Evolutionary conservation across 2,329 filamentous ascomycete genomes (phyloP), one percentile per base, ranked within the genome.

Genomic region (Neodidymelliopsis sp.): DNA sequence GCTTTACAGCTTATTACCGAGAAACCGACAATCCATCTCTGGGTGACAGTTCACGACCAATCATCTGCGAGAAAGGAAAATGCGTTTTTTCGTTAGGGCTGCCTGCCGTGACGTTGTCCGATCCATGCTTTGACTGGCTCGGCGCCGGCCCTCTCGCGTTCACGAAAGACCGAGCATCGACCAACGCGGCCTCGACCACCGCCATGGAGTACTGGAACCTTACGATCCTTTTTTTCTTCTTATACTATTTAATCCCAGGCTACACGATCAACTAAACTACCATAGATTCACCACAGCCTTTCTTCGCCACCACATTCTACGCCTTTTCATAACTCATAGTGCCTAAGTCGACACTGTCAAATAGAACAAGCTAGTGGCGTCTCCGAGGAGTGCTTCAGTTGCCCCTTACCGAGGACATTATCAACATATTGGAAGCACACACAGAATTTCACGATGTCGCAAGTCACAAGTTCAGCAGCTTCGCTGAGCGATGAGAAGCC

Each of bases 401-500:
- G 4, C n/a, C 18, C 20, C 24, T 11, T n/a, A 6, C 9, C 7
- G 1, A 31, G 20, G n/a, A 13, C 28, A 30, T 10, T 3, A 13
- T 19, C 25, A 15, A 10, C 22, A 29, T n/a, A 6, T 18, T 8
- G 7, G 7, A 23, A 16, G n/a, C 28, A 19, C 15, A 31, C 37
- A 15, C 27, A 7, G 19, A 15, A 7, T 15, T 3, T 8, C 25
- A 22, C 12, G 12, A 50, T 50, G 47, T 50, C 47, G 24, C 40
- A 40, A n/a, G 49, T 24, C 27, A 38, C 42, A 31, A 62, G 52
- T 39, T 43, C 52, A n/a, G 46, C 30, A 2, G 39, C 49, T 8
- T 66, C 62, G 11, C 18, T 61, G 9, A 51, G 57, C 16, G 56
- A 60, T 18, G 54, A 63, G 6, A 56, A 59, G 30, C 23, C 36